Conservation (phyloP, 1,284 basidiomycete species). For the Apiotrichum siamense region DNA sequence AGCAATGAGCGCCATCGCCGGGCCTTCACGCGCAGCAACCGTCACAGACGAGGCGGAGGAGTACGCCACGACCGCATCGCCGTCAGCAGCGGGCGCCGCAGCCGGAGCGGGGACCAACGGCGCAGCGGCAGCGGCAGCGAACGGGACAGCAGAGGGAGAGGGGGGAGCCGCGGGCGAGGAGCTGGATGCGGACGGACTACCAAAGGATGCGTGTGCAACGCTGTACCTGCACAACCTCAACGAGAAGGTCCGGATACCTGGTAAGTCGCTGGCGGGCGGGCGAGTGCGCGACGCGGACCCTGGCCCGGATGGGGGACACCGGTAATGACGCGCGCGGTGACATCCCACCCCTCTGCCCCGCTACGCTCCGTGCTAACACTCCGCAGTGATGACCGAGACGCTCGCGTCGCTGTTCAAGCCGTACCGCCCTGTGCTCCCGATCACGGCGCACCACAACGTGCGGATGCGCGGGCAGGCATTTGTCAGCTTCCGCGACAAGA, state of each 20-base stretch:
- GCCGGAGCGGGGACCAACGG: not conserved
- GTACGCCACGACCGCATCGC: conserved; percentile 8
- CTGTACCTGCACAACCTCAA: conserved; percentile 97
- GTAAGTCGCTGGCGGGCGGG: conserved; percentile 47
- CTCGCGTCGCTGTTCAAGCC: conserved; percentile 84
- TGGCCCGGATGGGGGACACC: not conserved
- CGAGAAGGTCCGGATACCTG: conserved; percentile 85
- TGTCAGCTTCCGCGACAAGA: conserved; percentile 76
- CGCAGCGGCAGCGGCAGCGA: not conserved
- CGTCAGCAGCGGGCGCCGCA: not conserved
- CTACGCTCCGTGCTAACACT: not conserved
- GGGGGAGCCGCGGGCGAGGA: conserved; percentile 19
- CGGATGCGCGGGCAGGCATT: conserved; percentile 99
- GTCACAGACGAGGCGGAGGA: conserved; percentile 25
- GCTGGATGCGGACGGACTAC: conserved; percentile 32
- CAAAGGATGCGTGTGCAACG: conserved; percentile 62
- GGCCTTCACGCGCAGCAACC: conserved; percentile 20
- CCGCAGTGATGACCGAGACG: conserved; percentile 80
- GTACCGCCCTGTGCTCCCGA: conserved; percentile 85
- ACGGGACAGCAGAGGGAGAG: not conserved
- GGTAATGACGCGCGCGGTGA: not conserved
- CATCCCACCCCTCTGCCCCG: no score
- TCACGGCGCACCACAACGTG: conserved; percentile 85
- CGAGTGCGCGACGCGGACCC: not conserved
- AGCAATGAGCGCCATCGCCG: conserved; percentile 4